Conservation (phyloP, 495 filamentous ascomycete species). For the Penicillium longicatenatum region DNA sequence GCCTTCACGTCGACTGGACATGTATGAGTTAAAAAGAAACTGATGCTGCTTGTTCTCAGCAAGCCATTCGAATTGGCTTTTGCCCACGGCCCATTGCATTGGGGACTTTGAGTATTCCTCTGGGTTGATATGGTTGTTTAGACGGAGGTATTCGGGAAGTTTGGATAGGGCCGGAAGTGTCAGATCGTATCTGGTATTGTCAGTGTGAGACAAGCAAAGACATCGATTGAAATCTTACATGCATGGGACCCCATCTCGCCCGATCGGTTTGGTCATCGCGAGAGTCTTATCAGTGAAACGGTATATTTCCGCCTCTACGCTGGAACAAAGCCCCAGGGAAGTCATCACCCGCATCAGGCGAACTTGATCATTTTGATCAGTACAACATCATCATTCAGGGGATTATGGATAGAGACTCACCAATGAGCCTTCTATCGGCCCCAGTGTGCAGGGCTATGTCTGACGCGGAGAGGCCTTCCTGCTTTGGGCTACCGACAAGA, state of each 20-base stretch:
- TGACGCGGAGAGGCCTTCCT: neutral
- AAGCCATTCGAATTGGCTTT: conserved; percentile 22
- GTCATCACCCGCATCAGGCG: conserved; percentile 16
- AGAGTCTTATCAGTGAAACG: conserved; percentile 34
- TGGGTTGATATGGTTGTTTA: conserved; percentile 18
- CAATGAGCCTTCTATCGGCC: neutral
- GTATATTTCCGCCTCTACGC: conserved; percentile 32
- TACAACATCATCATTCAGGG: too few relatives aligned
- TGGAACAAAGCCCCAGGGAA: conserved; percentile 8
- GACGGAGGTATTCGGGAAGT: conserved; percentile 22
- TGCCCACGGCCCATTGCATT: conserved; percentile 14
- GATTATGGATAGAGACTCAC: neutral
- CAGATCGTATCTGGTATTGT: conserved; percentile 15
- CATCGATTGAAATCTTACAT: conserved; percentile 8
- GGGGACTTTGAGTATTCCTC: conserved; percentile 16
- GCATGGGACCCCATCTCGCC: conserved; percentile 21
- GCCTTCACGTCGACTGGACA: conserved; percentile 41
- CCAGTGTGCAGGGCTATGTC: neutral
- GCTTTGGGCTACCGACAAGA: neutral
- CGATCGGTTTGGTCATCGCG: conserved; percentile 36
- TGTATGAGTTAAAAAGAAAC: conserved; percentile 41
- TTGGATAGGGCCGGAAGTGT: conserved; percentile 17
- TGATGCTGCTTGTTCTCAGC: conserved; percentile 9
- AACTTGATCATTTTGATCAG: neutral
- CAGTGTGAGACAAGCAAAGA: conserved; percentile 6